Conservation (phyloP, 139 green algal genomes). For the Picochlorum sp. region DNA sequence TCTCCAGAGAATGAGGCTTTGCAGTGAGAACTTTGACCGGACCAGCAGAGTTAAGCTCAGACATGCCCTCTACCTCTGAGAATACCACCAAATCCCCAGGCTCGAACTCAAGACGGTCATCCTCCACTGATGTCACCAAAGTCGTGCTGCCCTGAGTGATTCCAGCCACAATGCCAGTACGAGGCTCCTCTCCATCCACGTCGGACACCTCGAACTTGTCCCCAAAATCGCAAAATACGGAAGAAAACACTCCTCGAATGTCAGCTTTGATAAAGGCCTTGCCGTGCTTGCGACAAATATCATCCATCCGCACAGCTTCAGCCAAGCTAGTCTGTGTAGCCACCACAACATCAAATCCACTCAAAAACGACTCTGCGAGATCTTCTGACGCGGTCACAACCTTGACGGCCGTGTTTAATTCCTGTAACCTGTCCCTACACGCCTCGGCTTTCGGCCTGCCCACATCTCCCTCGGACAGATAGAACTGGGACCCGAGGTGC, state of each 20-base stretch:
- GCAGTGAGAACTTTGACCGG: conserved; percentile 72
- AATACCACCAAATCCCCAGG: conserved; percentile 74
- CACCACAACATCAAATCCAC: conserved; percentile 84
- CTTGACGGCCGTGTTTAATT: conserved; percentile 87
- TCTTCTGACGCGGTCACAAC: conserved; percentile 47
- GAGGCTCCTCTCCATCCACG: conserved; percentile 81
- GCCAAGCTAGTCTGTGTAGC: conserved; percentile 48
- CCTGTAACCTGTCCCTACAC: conserved; percentile 79
- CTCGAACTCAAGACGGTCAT: conserved; percentile 96
- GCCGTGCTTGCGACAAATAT: conserved; percentile 60
- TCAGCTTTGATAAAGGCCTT: conserved; percentile 82
- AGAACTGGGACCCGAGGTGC: conserved; percentile 91
- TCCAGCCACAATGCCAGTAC: conserved; percentile 86
- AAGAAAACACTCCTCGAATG: conserved; percentile 84
- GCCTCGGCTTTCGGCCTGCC: conserved; percentile 82
- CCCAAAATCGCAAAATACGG: conserved; percentile 95
- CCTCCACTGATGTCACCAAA: conserved; percentile 92
- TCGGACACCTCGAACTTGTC: conserved; percentile 78
- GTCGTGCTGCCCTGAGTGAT: conserved; percentile 60
- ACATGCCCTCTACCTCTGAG: conserved; percentile 83
- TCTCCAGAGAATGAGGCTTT: conserved; percentile 87
- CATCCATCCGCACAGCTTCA: conserved; percentile 64
- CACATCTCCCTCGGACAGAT: conserved; percentile 80
- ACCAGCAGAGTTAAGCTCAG: conserved; percentile 66
- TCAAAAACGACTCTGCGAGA: conserved; percentile 59